Evolutionary conservation across 73 alveolate species (phyloP), one percentile per base, ranked within the genome.

Genomic region (Halteria grandinella): DNA sequence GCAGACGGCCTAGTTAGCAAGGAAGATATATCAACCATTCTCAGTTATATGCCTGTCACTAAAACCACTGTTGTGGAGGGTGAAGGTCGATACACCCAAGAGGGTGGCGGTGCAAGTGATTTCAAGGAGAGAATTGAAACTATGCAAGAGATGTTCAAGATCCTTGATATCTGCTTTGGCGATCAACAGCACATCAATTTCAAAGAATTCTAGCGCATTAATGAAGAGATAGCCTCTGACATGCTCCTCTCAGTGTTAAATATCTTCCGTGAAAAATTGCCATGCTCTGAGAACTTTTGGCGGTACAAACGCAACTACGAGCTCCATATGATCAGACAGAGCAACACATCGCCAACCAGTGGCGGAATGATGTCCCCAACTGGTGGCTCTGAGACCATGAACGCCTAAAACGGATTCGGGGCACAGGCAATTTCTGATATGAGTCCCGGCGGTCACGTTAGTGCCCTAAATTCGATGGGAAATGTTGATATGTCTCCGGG

Each of bases 241-340:
- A 80, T 69, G 85, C 53, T 80, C 24, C 64, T 80, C 55, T 59
- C 89, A 20, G 82, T 77, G 1, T 45, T 60, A 17, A 77, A 36
- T 36, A 28, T 80, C 48, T 50, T 80, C n/a, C 69, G 81, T 23
- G 90, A 80, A 25, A 69, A 37, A 23, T 60, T 80, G 18, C 90
- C 90, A 10, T 80, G 90, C 53, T 50, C 75, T 11, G 90, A 80
- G 44, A 80, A 77, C 54, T 80, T 69, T 53, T 80, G 79, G 77
- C 69, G 64, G 21, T 55, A 63, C 41, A 62, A 62, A 31, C 52
- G 83, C 27, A 74, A 69, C 51, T 80, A 47, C 62, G 90, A 80
- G 37, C 70, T 45, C n/a, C 37, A n/a, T 15, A 8, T 40, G 57
- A 33, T 23, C 14, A 2, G 31, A 44, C 17, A 45, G 3, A 54